Conservation (phyloP, 1,284 basidiomycete species). For the Tylopilus orsonianus region DNA sequence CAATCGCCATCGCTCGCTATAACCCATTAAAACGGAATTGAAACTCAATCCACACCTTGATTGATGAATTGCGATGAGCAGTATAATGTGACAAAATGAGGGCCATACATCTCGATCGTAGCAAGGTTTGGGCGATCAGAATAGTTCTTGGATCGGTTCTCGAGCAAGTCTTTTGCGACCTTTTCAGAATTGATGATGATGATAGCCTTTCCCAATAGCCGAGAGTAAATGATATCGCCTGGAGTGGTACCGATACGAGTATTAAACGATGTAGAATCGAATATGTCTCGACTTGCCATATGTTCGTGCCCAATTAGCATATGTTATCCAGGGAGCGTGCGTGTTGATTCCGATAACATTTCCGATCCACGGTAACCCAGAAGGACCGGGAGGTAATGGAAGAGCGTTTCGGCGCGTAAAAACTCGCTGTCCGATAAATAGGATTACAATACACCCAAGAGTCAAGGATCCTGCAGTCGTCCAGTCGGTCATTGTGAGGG, state of each 20-base stretch:
- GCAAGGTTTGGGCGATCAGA: conserved; percentile 17
- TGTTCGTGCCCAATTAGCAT: conserved; percentile 10
- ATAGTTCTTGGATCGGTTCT: conserved; percentile 11
- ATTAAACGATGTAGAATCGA: neutral
- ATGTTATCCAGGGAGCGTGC: conserved; percentile 14
- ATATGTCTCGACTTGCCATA: conserved; percentile 5
- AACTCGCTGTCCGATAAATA: too few species aligned
- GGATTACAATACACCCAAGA: too few species aligned
- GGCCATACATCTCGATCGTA: conserved; percentile 14
- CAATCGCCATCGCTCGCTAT: conserved; percentile 15
- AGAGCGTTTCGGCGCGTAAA: too few species aligned
- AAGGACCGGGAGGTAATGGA: neutral
- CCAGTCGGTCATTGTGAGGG: too few species aligned
- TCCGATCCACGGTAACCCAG: neutral
- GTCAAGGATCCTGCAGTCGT: too few species aligned
- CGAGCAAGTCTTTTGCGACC: conserved; percentile 18
- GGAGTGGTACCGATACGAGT: too few species aligned
- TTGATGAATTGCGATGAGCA: neutral
- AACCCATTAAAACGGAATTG: neutral
- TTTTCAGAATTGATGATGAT: conserved; percentile 22
- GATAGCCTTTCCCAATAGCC: conserved; percentile 15
- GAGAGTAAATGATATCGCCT: conserved; percentile 19
- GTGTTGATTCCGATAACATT: neutral
- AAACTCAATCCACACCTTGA: conserved; percentile 8
- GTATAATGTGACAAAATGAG: neutral